phyloP scores from a whole-genome alignment of 441 rosid genomes.

The Sinapis alba region DNA sequence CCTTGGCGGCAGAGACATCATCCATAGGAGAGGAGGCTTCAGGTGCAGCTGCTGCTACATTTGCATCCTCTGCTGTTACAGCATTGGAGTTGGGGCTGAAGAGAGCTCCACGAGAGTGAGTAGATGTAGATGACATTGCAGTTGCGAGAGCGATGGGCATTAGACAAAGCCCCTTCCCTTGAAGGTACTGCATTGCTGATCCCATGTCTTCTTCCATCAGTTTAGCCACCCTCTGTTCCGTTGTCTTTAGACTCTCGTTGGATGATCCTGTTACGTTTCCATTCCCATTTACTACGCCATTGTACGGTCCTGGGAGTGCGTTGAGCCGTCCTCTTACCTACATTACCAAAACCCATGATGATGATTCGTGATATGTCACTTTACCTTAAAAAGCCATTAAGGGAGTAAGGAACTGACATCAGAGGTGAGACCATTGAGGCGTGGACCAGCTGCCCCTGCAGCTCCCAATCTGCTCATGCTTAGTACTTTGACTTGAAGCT shows the following conservation, averaged over 20 bases:
- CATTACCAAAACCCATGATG: constrained; percentile 9
- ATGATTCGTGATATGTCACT: constrained; percentile 1
- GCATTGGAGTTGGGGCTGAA: constrained; percentile 18
- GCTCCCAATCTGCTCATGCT: constrained; percentile 93
- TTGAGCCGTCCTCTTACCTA: constrained; percentile 62
- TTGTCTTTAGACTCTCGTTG: constrained; percentile 54
- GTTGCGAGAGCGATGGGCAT: constrained; percentile 95
- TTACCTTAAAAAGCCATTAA: background rate
- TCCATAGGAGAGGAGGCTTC: constrained; percentile 56
- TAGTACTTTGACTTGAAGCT: constrained; percentile 96
- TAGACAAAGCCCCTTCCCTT: constrained; percentile 92
- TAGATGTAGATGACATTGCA: constrained; percentile 72
- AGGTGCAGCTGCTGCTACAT: constrained; percentile 29
- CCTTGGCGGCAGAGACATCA: constrained; percentile 66
- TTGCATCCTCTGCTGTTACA: constrained; percentile 24
- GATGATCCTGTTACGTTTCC: constrained; percentile 36
- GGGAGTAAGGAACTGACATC: constrained; percentile 48
- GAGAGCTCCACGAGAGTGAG: constrained; percentile 49
- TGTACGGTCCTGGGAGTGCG: constrained; percentile 24
- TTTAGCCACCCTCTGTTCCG: constrained; percentile 89
- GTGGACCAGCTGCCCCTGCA: constrained; percentile 81
- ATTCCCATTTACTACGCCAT: constrained; percentile 6
- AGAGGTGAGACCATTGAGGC: constrained; percentile 69
- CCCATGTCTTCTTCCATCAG: constrained; percentile 98
- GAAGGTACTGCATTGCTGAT: constrained; percentile 94